Percentiles rank a stretch among this genome's conserved stretches.
phyloP scores from a whole-genome alignment of 768 basidiomycete species.

The Clitopilus hobsonii region DNA sequence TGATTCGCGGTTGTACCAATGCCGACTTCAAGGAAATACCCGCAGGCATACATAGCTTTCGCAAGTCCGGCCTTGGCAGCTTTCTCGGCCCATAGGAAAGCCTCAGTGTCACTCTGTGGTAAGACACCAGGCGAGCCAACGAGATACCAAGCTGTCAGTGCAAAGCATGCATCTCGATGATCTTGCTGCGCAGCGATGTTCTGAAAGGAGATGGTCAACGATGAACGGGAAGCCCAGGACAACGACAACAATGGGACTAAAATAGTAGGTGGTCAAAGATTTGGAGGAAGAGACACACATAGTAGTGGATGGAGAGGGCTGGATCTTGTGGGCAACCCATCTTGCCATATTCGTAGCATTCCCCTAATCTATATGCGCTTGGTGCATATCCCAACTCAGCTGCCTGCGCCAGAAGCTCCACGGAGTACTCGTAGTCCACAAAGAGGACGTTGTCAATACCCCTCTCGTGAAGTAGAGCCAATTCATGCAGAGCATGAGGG shows the following conservation, averaged over 20 bases:
- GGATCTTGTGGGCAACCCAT: slow-evolving; percentile 98
- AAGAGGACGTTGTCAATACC: slow-evolving; percentile 98
- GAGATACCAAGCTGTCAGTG: slow-evolving; percentile 98
- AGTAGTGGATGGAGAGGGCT: slow-evolving; percentile 97
- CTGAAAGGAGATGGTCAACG: slow-evolving; percentile 31
- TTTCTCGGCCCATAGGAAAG: slow-evolving; percentile 94
- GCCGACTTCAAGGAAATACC: slow-evolving; percentile 96
- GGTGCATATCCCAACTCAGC: slow-evolving; percentile 95
- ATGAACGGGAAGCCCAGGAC: background rate
- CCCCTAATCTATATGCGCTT: slow-evolving; percentile 91
- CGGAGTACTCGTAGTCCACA: slow-evolving; percentile 93
- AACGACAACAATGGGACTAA: slow-evolving; percentile 2
- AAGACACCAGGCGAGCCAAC: slow-evolving; percentile 97
- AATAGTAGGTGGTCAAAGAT: background rate
- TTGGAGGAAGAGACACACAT: slow-evolving; percentile 55
- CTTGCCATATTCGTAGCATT: slow-evolving; percentile 99
- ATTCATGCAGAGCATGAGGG: slow-evolving; percentile 93
- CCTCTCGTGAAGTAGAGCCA: slow-evolving; percentile 91
- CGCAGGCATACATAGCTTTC: slow-evolving; percentile 97
- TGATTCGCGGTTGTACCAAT: slow-evolving; percentile 71
- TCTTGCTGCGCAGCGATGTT: slow-evolving; percentile 98
- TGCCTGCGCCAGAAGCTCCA: slow-evolving; percentile 91
- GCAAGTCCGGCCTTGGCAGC: slow-evolving; percentile 88
- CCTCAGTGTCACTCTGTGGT: slow-evolving; percentile 97
- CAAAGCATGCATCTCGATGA: slow-evolving; percentile 96